phyloP scores from a whole-genome alignment of 306 rosid species.

The Luffa aegyptiaca region DNA sequence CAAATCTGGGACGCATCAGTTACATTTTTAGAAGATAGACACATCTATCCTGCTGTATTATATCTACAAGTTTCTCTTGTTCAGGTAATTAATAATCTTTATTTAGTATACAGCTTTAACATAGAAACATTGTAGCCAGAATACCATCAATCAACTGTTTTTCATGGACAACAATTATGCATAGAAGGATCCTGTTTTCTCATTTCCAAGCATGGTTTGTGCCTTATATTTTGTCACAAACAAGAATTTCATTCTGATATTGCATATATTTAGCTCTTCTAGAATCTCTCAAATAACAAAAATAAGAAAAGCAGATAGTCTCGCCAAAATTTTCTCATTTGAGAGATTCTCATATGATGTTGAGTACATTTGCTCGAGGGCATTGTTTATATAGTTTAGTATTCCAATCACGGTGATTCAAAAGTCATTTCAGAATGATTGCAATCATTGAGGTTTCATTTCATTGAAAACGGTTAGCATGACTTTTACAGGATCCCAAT shows the following conservation, averaged over 20 bases:
- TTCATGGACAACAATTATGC: not conserved
- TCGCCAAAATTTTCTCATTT: not conserved
- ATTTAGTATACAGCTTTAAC: slow-evolving; percentile 15
- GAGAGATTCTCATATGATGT: not conserved
- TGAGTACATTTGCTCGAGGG: not conserved
- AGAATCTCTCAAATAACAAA: not conserved
- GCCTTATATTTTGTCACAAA: not conserved
- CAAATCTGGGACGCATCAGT: slow-evolving; percentile 25
- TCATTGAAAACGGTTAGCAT: not conserved
- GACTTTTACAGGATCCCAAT: slow-evolving; percentile 46
- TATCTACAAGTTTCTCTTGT: slow-evolving; percentile 66
- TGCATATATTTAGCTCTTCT: not conserved
- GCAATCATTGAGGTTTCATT: not conserved
- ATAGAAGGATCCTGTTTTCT: not conserved
- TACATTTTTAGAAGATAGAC: slow-evolving; percentile 58
- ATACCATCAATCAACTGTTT: slow-evolving; percentile 1
- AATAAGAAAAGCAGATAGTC: not conserved
- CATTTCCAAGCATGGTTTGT: not conserved
- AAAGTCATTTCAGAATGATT: not conserved
- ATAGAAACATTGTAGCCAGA: slow-evolving; percentile 8
- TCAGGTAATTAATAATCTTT: slow-evolving; percentile 49
- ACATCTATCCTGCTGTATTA: slow-evolving; percentile 76
- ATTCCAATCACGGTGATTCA: not conserved
- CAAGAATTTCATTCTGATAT: not conserved
- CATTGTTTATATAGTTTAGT: not conserved